A percentile compares a stretch with the other conserved stretches of the same genome.
Evolutionary conservation across 352 stramenopile genomes (phyloP).

Genomic region (Globisporangium nodosum): DNA sequence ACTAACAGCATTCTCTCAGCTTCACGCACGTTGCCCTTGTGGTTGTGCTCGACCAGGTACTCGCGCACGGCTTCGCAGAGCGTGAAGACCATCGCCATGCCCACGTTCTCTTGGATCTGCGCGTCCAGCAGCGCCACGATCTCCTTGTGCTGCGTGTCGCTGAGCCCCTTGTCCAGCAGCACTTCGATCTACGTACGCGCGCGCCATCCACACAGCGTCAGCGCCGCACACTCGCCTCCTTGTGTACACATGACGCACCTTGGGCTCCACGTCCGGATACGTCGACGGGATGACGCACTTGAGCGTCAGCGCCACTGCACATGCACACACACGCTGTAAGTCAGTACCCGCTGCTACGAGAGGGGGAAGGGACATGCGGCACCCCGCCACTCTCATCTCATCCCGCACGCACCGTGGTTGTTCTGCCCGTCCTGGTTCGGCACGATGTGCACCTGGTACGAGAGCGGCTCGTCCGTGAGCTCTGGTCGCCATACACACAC

Average conservation of each 20-base stretch:
- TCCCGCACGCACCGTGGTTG: conserved; percentile 54
- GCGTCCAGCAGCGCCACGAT: conserved; percentile 54
- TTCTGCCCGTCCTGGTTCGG: conserved; percentile 80
- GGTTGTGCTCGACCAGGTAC: conserved; percentile 87
- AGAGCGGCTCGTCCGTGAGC: conserved; percentile 68
- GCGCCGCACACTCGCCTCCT: background rate
- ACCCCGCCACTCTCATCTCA: background rate
- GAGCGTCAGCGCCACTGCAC: conserved; percentile 59
- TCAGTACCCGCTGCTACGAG: background rate
- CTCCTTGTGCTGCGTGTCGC: conserved; percentile 75
- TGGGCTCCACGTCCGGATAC: conserved; percentile 72
- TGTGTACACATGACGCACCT: conserved; percentile 17
- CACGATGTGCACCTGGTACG: conserved; percentile 72
- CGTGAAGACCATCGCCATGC: conserved; percentile 87
- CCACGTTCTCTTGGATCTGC: conserved; percentile 75
- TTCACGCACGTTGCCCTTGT: conserved; percentile 64
- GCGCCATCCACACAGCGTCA: background rate
- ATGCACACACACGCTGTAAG: background rate
- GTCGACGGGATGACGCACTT: conserved; percentile 72
- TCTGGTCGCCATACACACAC: conserved; percentile 26
- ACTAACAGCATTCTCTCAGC: too few relatives aligned
- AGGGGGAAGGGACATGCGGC: background rate
- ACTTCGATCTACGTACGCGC: conserved; percentile 45
- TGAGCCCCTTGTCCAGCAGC: conserved; percentile 72
- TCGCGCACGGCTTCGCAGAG: conserved; percentile 76